These are phyloP conservation scores for Trapa bicornis DNA, from an alignment of 345 rosid species.

Conservation along the genomic window DNA sequence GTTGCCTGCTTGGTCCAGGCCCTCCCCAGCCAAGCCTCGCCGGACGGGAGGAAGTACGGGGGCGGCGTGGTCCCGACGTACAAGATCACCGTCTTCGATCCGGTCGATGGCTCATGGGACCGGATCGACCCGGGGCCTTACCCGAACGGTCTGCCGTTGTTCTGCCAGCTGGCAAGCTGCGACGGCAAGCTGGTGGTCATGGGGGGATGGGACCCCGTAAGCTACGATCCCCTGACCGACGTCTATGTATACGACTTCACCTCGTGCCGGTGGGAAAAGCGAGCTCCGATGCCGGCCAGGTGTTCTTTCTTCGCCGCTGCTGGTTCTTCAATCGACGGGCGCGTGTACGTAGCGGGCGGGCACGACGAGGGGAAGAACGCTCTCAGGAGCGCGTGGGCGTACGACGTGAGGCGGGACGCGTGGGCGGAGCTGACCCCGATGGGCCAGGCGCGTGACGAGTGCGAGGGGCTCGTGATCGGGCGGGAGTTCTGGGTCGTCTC, in stretches of 20 bases:
- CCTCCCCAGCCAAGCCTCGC: not conserved
- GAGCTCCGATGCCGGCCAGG: slow-evolving; percentile 28
- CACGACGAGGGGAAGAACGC: slow-evolving; percentile 39
- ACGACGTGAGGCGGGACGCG: slow-evolving; percentile 20
- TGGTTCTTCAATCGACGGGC: slow-evolving; percentile 5
- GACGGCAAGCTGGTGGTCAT: slow-evolving; percentile 32
- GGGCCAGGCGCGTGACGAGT: slow-evolving; percentile 41
- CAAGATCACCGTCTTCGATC: slow-evolving; percentile 27
- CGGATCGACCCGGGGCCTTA: slow-evolving; percentile 26
- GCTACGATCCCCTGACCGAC: slow-evolving; percentile 22
- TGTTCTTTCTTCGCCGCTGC: slow-evolving; percentile 38
- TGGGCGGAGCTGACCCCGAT: slow-evolving; percentile 28
- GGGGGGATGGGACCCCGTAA: slow-evolving; percentile 47
- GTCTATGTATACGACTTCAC: slow-evolving; percentile 35
- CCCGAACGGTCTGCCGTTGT: slow-evolving; percentile 34
- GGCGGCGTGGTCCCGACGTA: slow-evolving; percentile 8
- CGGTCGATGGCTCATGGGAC: slow-evolving; percentile 20
- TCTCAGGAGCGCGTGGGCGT: slow-evolving; percentile 25
- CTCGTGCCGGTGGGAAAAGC: slow-evolving; percentile 27
- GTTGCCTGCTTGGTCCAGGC: slow-evolving; percentile 30
- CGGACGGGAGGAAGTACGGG: slow-evolving; percentile 10
- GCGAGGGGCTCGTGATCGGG: slow-evolving; percentile 28
- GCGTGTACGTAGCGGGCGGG: slow-evolving; percentile 26
- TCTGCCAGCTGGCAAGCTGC: slow-evolving; percentile 26
- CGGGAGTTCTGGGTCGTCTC: slow-evolving; percentile 36